Percentiles rank a stretch among this genome's conserved stretches.
Evolutionary conservation across 345 rosid genomes (phyloP).

Genomic region (Murraya paniculata): DNA sequence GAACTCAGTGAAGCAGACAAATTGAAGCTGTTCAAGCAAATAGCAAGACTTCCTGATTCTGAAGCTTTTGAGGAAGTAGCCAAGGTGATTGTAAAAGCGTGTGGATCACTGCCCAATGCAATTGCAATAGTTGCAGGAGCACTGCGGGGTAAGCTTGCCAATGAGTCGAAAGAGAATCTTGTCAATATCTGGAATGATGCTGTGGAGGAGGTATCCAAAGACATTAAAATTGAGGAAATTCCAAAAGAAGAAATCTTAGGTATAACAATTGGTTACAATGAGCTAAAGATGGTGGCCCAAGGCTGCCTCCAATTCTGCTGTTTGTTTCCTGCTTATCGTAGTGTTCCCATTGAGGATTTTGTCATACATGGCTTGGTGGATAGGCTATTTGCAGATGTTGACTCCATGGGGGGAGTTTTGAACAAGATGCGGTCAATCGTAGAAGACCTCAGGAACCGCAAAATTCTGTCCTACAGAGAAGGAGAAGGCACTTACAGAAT

Average conservation of each 20-base stretch:
- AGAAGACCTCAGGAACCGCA: neutral
- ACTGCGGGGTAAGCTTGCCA: neutral
- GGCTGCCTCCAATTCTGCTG: neutral
- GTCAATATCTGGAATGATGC: constrained; percentile 7
- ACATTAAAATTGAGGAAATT: neutral
- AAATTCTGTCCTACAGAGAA: neutral
- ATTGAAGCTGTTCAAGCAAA: constrained; percentile 22
- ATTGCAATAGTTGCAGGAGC: constrained; percentile 10
- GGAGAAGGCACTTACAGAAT: neutral
- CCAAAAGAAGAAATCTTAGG: constrained; percentile 13
- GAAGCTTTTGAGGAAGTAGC: neutral
- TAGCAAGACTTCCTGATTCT: neutral
- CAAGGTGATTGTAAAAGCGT: constrained; percentile 1
- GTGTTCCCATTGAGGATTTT: neutral
- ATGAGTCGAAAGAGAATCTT: neutral
- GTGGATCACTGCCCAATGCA: constrained; percentile 21
- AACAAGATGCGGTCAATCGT: neutral
- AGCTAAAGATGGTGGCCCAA: neutral
- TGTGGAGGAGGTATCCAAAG: neutral
- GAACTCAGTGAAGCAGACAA: constrained; percentile 18
- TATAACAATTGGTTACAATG: constrained; percentile 1
- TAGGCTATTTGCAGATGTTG: neutral
- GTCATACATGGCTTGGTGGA: constrained; percentile 3
- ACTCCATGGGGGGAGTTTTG: neutral
- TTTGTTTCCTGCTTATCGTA: neutral